Evolutionary conservation across 169 alveolate species (phyloP).

Genomic region (Babesia ovata): DNA sequence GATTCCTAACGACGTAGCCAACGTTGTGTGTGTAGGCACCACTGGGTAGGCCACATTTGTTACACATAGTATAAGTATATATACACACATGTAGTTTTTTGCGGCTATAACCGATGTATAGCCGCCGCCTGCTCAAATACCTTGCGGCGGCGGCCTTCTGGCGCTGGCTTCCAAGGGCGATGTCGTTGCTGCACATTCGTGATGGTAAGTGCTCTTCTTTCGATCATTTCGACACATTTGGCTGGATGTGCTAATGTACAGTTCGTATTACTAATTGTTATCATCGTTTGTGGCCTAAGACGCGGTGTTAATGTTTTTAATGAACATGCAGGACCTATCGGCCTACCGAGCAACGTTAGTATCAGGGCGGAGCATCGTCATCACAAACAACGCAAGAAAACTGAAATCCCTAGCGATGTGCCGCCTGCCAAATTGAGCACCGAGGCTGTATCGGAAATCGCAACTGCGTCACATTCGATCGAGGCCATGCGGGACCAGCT

Average conservation of each 20-base stretch:
- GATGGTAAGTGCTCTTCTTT: conserved; percentile 9
- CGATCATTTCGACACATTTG: too few species aligned
- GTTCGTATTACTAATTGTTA: too few species aligned
- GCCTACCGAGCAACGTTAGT: conserved; percentile 43
- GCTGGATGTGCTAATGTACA: too few species aligned
- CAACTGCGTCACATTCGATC: background rate
- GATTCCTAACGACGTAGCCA: background rate
- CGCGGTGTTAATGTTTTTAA: background rate
- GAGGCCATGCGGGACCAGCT: background rate
- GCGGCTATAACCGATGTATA: background rate
- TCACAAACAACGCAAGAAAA: conserved; percentile 9
- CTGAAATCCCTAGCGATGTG: background rate
- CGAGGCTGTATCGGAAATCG: background rate
- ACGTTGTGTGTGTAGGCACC: conserved; percentile 21
- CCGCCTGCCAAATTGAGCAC: conserved; percentile 8
- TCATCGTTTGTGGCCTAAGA: too few species aligned
- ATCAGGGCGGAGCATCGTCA: conserved; percentile 24
- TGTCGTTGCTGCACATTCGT: conserved; percentile 27
- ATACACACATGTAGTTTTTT: background rate
- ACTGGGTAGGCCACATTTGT: background rate
- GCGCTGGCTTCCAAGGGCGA: conserved; percentile 1
- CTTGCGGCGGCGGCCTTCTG: conserved; percentile 10
- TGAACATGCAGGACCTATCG: conserved; percentile 53
- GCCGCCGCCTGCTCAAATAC: background rate
- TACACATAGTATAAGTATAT: background rate